Evolutionary conservation across 768 basidiomycete species (phyloP).

Genomic region (Suillus brevipes): DNA sequence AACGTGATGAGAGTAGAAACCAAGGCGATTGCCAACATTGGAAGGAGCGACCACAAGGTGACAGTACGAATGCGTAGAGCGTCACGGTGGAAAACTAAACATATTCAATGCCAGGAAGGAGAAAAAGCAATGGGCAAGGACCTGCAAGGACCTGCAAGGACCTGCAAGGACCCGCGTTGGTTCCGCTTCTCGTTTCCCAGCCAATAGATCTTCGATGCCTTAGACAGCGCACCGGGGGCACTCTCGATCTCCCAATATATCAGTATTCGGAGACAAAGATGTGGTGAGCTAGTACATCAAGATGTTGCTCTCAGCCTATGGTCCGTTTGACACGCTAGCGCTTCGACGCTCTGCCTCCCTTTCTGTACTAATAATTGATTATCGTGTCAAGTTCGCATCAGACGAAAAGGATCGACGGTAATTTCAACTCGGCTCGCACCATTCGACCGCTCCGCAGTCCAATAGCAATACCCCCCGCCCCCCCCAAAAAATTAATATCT

Average conservation of each 20-base stretch:
- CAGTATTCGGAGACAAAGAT: neutral
- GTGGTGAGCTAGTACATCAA: neutral
- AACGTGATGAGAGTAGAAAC: conserved; percentile 2
- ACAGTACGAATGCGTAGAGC: neutral
- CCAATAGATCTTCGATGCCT: neutral
- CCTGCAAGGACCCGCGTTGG: neutral
- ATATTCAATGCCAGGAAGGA: neutral
- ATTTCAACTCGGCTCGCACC: too few species aligned
- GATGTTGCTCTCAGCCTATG: neutral
- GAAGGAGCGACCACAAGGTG: neutral
- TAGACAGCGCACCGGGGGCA: neutral
- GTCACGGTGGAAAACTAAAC: neutral
- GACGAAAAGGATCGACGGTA: neutral
- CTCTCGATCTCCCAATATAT: too few species aligned
- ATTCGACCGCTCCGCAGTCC: too few species aligned
- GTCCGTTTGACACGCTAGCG: too few species aligned
- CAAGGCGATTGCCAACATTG: neutral
- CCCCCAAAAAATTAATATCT: too few species aligned
- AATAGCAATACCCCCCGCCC: too few species aligned
- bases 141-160: neutral
- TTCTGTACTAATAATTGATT: neutral
- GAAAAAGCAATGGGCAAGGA: neutral
- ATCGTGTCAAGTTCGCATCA: neutral
- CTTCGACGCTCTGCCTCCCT: too few species aligned
- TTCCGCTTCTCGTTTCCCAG: neutral